Evolutionary conservation across 1,284 basidiomycete genomes (phyloP).

Genomic region (Ceratobasidium theobromae): DNA sequence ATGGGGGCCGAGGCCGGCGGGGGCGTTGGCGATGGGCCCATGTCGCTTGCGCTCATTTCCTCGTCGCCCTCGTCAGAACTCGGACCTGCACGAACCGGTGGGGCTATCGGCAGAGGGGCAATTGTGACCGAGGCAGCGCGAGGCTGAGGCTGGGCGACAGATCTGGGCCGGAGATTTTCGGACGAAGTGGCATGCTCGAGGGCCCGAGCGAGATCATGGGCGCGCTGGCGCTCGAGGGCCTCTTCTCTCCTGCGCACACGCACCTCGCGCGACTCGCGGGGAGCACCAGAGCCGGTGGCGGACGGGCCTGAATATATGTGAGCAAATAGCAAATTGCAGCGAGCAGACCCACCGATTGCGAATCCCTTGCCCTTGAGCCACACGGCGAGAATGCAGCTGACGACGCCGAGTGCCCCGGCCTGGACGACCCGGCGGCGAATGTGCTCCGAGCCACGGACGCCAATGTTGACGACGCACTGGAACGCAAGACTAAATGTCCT

Average conservation of each 20-base stretch:
- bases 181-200: conserved; percentile 45
- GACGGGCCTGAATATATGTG: conserved; percentile 36
- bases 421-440: conserved; percentile 93
- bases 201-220: conserved; percentile 57
- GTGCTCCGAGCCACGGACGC: conserved; percentile 92
- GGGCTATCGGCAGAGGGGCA: not conserved
- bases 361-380: conserved; percentile 86
- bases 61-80: conserved; percentile 31
- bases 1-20: not conserved
- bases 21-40: not conserved
- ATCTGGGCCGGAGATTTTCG: not conserved
- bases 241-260: conserved; percentile 32
- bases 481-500: conserved; percentile 90
- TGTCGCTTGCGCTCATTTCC: conserved; percentile 26
- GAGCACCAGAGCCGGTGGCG: conserved; percentile 36
- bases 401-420: conserved; percentile 92
- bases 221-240: conserved; percentile 39
- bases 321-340: conserved; percentile 57
- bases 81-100: not conserved
- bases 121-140: no score
- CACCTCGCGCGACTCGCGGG: conserved; percentile 34
- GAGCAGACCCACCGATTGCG: conserved; percentile 65
- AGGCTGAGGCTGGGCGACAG: not conserved
- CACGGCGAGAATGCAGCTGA: conserved; percentile 91
- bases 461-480: conserved; percentile 97